Percentiles rank a stretch among this genome's conserved stretches.
Evolutionary conservation across 129 eudicot genomes (phyloP).

Genomic region (Pulicaria dysenterica): DNA sequence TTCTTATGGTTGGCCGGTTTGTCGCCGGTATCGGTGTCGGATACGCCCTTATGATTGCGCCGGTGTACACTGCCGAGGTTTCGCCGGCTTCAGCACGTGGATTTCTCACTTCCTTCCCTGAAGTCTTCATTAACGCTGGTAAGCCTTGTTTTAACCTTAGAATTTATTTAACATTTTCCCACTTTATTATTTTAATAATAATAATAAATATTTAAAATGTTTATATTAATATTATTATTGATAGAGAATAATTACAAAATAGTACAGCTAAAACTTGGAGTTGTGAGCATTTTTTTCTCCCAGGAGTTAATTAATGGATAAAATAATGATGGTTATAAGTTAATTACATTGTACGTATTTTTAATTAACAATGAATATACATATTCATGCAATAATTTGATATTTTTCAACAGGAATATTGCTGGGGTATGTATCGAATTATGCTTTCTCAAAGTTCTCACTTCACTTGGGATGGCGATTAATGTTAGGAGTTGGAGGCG

Average conservation of each 20-base stretch:
- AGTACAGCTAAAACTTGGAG: no score
- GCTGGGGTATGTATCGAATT: conserved; percentile 65
- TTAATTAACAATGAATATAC: not conserved
- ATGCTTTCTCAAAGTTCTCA: conserved; percentile 52
- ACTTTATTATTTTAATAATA: no score
- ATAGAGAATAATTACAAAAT: no score
- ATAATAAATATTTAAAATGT: no score
- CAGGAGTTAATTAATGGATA: no score
- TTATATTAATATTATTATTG: no score
- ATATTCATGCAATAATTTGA: not conserved
- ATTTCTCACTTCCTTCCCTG: conserved; percentile 69
- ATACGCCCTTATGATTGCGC: conserved; percentile 69
- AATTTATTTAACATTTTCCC: no score
- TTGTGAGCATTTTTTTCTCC: no score
- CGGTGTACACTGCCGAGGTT: conserved; percentile 69
- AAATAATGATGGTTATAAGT: no score
- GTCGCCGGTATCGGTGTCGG: conserved; percentile 79
- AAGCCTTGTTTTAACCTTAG: not conserved
- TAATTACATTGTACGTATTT: not conserved
- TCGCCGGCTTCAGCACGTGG: conserved; percentile 73
- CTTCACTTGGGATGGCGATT: conserved; percentile 57
- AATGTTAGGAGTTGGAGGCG: conserved; percentile 69
- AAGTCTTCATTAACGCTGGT: conserved; percentile 60
- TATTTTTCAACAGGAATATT: conserved; percentile 39
- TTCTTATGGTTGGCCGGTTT: conserved; percentile 70